These are phyloP conservation scores for Magnaporthiopsis poae DNA, from an alignment of 2,329 filamentous ascomycete species.

Conservation along the genomic window DNA sequence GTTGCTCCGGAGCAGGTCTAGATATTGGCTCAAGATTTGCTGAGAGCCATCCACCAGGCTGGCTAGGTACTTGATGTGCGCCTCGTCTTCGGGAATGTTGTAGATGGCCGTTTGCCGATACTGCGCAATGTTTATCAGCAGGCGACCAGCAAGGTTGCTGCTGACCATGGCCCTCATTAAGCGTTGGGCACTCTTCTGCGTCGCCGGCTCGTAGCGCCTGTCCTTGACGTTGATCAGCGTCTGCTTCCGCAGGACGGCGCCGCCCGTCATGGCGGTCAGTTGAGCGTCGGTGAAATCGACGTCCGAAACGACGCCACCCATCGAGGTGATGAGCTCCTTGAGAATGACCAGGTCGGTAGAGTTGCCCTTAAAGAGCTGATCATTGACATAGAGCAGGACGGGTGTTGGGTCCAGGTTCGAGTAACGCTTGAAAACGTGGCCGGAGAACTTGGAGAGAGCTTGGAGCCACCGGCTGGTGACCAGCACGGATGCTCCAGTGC, in stretches of 20 bases:
- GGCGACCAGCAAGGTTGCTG: conserved; percentile 65
- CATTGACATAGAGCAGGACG: conserved; percentile 78
- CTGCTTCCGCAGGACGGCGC: conserved; percentile 66
- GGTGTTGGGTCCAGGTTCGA: conserved; percentile 73
- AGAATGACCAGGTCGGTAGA: conserved; percentile 85
- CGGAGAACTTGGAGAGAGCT: conserved; percentile 81
- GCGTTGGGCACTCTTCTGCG: conserved; percentile 63
- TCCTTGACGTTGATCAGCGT: conserved; percentile 74
- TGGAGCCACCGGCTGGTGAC: conserved; percentile 87
- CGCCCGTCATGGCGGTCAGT: conserved; percentile 78
- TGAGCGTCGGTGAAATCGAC: conserved; percentile 82
- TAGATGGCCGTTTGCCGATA: conserved; percentile 81
- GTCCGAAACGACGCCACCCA: conserved; percentile 86
- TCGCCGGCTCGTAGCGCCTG: conserved; percentile 57
- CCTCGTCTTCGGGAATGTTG: conserved; percentile 57
- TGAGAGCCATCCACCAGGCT: conserved; percentile 87
- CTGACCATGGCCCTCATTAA: conserved; percentile 71
- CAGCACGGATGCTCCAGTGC: conserved; percentile 51
- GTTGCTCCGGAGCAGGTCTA: conserved; percentile 78
- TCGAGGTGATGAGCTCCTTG: conserved; percentile 78
- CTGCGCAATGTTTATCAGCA: conserved; percentile 84
- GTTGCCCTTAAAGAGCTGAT: conserved; percentile 72
- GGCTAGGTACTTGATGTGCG: conserved; percentile 79
- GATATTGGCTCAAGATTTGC: conserved; percentile 72
- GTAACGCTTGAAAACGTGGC: conserved; percentile 80